phyloP scores from a whole-genome alignment of 2,329 filamentous ascomycete genomes.

The Calonectria ilicicola region DNA sequence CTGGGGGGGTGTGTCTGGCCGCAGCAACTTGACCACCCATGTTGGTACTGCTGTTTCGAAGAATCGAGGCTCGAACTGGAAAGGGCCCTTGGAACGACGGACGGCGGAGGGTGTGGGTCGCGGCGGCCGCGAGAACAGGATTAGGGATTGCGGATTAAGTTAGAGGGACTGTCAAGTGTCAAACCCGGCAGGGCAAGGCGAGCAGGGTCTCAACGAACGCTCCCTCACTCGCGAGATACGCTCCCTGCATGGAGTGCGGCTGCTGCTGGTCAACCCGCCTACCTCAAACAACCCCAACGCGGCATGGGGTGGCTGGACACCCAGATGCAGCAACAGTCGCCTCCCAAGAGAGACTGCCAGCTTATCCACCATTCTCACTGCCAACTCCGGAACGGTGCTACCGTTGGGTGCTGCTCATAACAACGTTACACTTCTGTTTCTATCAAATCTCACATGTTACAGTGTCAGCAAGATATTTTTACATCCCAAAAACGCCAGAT shows the following conservation, averaged over 20 bases:
- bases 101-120: neutral
- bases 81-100: neutral
- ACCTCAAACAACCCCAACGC: slow-evolving; percentile 6
- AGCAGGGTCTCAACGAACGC: slow-evolving; percentile 1
- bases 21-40: neutral
- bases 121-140: neutral
- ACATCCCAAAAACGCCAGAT: slow-evolving; percentile 35
- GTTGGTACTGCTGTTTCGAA: neutral
- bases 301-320: slow-evolving; percentile 8
- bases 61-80: neutral
- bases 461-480: slow-evolving; percentile 41
- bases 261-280: neutral
- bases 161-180: slow-evolving; percentile 7
- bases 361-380: slow-evolving; percentile 17
- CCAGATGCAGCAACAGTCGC: slow-evolving; percentile 3
- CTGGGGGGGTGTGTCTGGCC: neutral
- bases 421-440: neutral
- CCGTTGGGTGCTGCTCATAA: neutral
- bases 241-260: neutral
- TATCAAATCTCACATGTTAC: slow-evolving; percentile 25
- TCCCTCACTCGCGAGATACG: neutral
- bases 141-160: neutral
- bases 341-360: neutral
- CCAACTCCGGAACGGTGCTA: slow-evolving; percentile 31
- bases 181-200: neutral